Evolutionary conservation across 225 moss, liverwort and hornwort genomes (phyloP), one percentile per base, ranked within the genome.

Genomic region (Polytrichum commune): DNA sequence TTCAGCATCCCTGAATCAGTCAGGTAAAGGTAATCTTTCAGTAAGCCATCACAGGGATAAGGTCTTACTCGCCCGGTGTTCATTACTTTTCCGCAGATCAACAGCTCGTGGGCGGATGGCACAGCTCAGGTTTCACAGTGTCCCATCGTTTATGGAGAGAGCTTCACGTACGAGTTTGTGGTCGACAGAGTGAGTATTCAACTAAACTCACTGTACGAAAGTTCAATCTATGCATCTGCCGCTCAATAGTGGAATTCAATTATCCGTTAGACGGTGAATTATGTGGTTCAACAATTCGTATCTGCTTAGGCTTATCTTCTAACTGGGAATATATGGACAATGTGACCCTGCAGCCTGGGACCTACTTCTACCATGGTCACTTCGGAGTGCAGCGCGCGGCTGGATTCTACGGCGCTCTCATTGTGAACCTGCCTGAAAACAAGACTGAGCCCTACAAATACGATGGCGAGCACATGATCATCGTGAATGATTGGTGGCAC

Each of bases 401-500:
- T 8, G 89, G 89, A 8, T 85, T 89, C 79, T 89, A 91, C 29
- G 91, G 91, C 6, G 74, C 79, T 0, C 80, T 91, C 1, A 75
- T 83, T 5, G 91, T 91, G 13, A 7, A 76, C 64, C 70, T 35
- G 35, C 35, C 78, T 2, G 0, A 0, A 0, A 67, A 65, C 18
- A 0, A 2, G 10, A 0, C 10, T 0, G 89, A 88, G 76, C 86
- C 91, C 4, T 89, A 73, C 60, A 0, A 60, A 5, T 89, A 91
- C 72, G 70, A 82, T 5, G 86, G 22, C 22, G 91, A 91, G 76
- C 81, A 89, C 54, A 84, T 77, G 85, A 84, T 91, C 25, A 78
- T 89, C 5, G 2, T 91, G 23, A 91, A 89, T 26, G 91, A 91
- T 35, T 91, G 91, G 91, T 91, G 84, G 86, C 91, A 91, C 79